Evolutionary conservation across 805 yeast species (phyloP), one percentile per base, ranked within the genome.

Genomic region (Grigorovia transvaalensis): DNA sequence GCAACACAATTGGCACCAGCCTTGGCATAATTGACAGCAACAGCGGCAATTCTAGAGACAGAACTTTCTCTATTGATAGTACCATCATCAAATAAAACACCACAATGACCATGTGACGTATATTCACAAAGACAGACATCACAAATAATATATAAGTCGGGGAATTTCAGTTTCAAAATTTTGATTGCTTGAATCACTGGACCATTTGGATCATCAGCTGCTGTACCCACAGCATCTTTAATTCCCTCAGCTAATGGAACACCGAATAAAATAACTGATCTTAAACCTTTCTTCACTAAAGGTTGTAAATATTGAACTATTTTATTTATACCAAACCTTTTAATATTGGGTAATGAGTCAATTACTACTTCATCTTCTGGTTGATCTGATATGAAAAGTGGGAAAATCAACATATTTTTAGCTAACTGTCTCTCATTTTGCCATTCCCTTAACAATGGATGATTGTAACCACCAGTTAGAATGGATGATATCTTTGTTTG

Each of bases 61-160:
- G 91, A 80, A 50, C 70, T 66, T 51, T 81, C 85, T 51, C 96
- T 77, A 65, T 85, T 84, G 61, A 93, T 79, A 9, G 86, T 64
- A 8, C 98, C 97, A 65, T 89, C 97, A 52, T 86, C 95, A 55
- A 83, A 76, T 50, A 93, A 74, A 15, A 89, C 76, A 44, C 99
- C 99, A 71, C 99, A 93, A 68, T 93, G 99, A n/a, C 99, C 99
- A 63, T 93, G 98, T 51, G 84, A 78, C 9, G 99, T 93, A 69
- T 88, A 93, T 70, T 93, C 99, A 73, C 99, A 93, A 50, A 93
- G 72, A 69, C 99, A 93, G 27, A 91, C 97, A 65, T 93, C 99
- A 64, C 96, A 86, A 78, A 89, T 81, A 56, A 93, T 80, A 67
- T 83, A 91, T 53, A 93, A 75, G 29, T 80, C 84, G 4, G 99